Evolutionary conservation across 768 basidiomycete species (phyloP), one percentile per base, ranked within the genome.

Genomic region (Boletus vinaceobasis): DNA sequence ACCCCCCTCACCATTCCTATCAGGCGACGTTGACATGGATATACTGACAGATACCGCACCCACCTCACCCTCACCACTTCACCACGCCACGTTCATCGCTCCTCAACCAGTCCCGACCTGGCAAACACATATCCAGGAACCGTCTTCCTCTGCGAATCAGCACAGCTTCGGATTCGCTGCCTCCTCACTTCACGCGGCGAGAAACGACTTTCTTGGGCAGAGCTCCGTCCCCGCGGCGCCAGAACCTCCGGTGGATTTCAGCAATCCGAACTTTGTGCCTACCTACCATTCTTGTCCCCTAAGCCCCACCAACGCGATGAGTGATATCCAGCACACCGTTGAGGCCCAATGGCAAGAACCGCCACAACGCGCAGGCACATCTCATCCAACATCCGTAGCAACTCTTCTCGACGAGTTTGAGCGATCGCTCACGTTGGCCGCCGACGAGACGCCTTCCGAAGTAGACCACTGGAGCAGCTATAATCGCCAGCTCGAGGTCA

Each of bases 21-120:
- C 44, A 6, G n/a, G 27, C 9, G 60, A 62, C 43, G 39, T 55
- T 14, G 61, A 63, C 21, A 63, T 63, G 50, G 46, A 55, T 14
- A 35, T 37, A 43, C 38, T 54, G 26, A 46, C 51, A 13, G 56
- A 63, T n/a, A 27, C 37, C 2, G 6, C 27, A 19, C 49, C 47
- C 2, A 10, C 38, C 7, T 14, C 50, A 32, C 47, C 50, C 0
- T 58, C 49, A 39, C 46, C 50, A 26, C 33, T 14, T 10, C 37
- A 37, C 14, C 11, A 35, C 21, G 26, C 23, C 32, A 23, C 37
- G 19, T 36, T 51, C 14, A 7, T n/a, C 21, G 7, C 21, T 15
- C 42, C 43, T 5, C 46, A 31, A 13, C 35, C 39, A 3, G 13
- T 14, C 21, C 23, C 40, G n/a, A 19, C 35, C 23, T 52, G 52